A percentile compares a stretch with the other conserved stretches of the same genome.
phyloP scores from a whole-genome alignment of 331 rosid genomes.

The Erythrophleum ivorense region DNA sequence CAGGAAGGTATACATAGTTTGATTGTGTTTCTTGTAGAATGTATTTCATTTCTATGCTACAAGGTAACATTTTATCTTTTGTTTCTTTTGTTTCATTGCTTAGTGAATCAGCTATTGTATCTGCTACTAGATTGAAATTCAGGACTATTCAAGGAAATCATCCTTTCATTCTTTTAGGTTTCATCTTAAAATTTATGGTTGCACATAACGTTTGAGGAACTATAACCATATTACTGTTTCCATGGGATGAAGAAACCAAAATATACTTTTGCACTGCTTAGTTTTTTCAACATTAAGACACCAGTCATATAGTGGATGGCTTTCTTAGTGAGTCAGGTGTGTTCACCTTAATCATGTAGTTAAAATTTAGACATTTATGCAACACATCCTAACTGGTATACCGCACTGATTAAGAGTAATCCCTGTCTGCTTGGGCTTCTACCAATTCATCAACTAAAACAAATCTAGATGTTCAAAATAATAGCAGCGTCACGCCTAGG shows the following conservation, averaged over 20 bases:
- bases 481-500: neutral
- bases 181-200: neutral
- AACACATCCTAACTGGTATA: neutral
- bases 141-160: neutral
- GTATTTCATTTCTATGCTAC: slow-evolving; percentile 25
- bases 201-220: neutral
- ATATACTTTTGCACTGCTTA: too few relatives aligned
- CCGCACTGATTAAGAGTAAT: neutral
- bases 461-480: neutral
- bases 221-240: neutral
- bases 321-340: neutral
- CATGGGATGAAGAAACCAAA: neutral
- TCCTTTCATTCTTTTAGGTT: neutral
- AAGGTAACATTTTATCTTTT: neutral
- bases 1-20: slow-evolving; percentile 5
- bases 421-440: neutral
- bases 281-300: too few relatives aligned
- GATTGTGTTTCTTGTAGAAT: slow-evolving; percentile 6
- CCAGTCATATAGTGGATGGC: too few relatives aligned
- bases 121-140: neutral
- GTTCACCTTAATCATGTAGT: neutral
- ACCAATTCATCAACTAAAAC: neutral
- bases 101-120: neutral
- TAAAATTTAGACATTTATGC: neutral
- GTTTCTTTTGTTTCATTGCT: neutral